phyloP scores from a whole-genome alignment of 140 eudicot species.

The Ambrosia hybrid region DNA sequence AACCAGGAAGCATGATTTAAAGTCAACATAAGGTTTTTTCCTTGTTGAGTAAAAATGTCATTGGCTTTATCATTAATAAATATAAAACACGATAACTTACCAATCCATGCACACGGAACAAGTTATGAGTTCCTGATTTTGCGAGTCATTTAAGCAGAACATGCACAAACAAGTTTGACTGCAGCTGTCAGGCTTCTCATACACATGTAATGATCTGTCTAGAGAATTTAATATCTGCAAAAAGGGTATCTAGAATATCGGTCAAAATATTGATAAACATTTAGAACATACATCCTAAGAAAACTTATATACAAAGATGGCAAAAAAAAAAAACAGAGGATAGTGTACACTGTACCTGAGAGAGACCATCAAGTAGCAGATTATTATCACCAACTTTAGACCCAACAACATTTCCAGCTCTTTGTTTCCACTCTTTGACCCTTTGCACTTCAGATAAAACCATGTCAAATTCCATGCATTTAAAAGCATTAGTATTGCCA shows the following conservation, averaged over 20 bases:
- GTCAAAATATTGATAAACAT: background rate
- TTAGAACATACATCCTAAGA: slow-evolving; percentile 5
- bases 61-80: background rate
- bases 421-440: slow-evolving; percentile 63
- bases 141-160: slow-evolving; percentile 46
- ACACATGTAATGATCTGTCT: slow-evolving; percentile 59
- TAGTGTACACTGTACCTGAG: slow-evolving; percentile 40
- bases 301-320: background rate
- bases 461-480: slow-evolving; percentile 60
- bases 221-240: slow-evolving; percentile 58
- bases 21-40: background rate
- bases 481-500: slow-evolving; percentile 65
- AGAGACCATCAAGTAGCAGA: slow-evolving; percentile 46
- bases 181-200: slow-evolving; percentile 34
- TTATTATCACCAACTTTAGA: slow-evolving; percentile 39
- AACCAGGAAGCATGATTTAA: slow-evolving; percentile 1
- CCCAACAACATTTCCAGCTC: slow-evolving; percentile 42
- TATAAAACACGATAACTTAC: slow-evolving; percentile 44
- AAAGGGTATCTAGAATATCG: no score
- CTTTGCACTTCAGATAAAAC: slow-evolving; percentile 55
- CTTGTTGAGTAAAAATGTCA: background rate
- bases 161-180: slow-evolving; percentile 42
- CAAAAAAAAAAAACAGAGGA: background rate
- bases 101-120: slow-evolving; percentile 78
- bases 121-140: slow-evolving; percentile 52